These are phyloP conservation scores for Niveomyces coronatus DNA, from an alignment of 2,329 filamentous ascomycete genomes.

Conservation along the genomic window DNA sequence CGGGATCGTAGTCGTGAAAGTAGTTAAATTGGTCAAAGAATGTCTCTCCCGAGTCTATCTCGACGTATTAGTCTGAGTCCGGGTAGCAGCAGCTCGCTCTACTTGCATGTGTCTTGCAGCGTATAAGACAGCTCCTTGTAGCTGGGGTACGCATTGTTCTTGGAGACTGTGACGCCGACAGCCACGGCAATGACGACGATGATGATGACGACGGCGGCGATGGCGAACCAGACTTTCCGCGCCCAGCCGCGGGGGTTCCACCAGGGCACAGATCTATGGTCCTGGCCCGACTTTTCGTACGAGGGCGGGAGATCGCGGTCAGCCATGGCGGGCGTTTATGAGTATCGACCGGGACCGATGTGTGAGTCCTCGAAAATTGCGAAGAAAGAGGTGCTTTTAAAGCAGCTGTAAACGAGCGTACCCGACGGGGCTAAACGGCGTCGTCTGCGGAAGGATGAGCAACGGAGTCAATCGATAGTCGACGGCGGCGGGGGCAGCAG, in stretches of 20 bases:
- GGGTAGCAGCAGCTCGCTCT: neutral
- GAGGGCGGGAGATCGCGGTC: conserved; percentile 10
- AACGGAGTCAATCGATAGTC: too few relatives aligned
- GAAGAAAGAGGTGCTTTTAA: too few relatives aligned
- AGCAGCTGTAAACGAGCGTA: too few relatives aligned
- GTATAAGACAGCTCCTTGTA: conserved; percentile 37
- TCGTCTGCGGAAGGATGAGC: too few relatives aligned
- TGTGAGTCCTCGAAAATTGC: too few relatives aligned
- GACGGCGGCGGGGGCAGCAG: too few relatives aligned
- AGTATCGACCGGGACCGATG: too few relatives aligned
- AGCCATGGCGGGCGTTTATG: conserved; percentile 4
- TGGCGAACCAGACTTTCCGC: conserved; percentile 37
- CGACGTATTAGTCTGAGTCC: neutral
- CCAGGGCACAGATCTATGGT: conserved; percentile 20
- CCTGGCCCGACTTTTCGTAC: conserved; percentile 13
- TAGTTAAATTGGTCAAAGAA: conserved; percentile 50
- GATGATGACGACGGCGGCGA: conserved; percentile 29
- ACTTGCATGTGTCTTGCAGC: conserved; percentile 39
- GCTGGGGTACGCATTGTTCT: conserved; percentile 35
- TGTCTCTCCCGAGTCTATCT: conserved; percentile 34
- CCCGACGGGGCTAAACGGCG: too few relatives aligned
- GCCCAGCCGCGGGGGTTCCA: conserved; percentile 45
- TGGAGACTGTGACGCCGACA: conserved; percentile 30
- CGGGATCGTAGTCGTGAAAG: conserved; percentile 38
- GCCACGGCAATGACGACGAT: conserved; percentile 38